Evolutionary conservation across 257 asterid species (phyloP), one percentile per base, ranked within the genome.

Genomic region (Nicotiana benthamiana): DNA sequence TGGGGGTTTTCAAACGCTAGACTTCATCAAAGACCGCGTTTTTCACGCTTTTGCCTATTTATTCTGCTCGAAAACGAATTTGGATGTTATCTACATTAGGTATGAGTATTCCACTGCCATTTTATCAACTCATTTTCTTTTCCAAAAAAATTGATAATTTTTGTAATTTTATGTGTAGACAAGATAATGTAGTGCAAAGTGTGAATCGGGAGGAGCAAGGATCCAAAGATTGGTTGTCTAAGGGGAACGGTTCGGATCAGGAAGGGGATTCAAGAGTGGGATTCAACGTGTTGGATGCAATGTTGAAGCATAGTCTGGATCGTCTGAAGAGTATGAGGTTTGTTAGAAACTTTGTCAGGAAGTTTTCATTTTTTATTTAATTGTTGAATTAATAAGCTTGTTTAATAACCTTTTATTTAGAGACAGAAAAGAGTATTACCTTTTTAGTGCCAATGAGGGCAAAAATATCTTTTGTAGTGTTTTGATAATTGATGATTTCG

Each of bases 301-400:
- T 89, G 91, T 76, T 95, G 26, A 95, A 89, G 90, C 83, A 28
- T 54, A 93, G 87, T 85, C 87, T 95, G 90, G 94, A 93, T 87
- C 93, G 97, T 30, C 86, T 95, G 70, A 93, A 88, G 81, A 77
- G 82, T 1, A 92, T 90, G 97, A 91, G 98, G 98, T 92, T 81
- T 65, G 89, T 75, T 20, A 5, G 8, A 77, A 16, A 34, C 2
- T 32, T 59, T 32, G 68, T 32, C 18, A 8, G 48, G 34, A 76
- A 56, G 20, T 32, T 28, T 9, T 28, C 18, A 40, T 40, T 8
- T 4, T 54, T 27, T 24, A 28, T 48, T 53, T 53, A 51, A 53
- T 20, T 75, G 22, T 52, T 75, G 20, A 75, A 48, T 75, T 74
- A 30, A 48, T 48, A 10, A 74, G 17, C 4, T 48, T 74, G 22